Conservation (phyloP, 179 eudicot species). For the Monotropa hypopitys region DNA sequence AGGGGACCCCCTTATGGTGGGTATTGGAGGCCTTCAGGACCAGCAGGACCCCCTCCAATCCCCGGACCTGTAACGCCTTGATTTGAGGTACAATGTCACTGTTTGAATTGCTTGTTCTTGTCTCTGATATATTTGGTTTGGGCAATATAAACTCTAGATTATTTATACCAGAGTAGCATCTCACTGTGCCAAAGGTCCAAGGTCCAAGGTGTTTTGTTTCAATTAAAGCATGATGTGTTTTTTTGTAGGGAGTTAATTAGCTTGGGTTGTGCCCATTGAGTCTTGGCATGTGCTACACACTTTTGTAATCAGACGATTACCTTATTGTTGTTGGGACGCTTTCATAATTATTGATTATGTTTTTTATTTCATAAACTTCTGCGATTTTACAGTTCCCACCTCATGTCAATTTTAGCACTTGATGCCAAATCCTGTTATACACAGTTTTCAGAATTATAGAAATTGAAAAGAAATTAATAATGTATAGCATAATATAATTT, state of each 20-base stretch:
- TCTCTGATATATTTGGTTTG: neutral
- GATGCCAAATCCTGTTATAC: no score
- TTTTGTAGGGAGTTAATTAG: neutral
- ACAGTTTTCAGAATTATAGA: no score
- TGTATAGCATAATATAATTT: no score
- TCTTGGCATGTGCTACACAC: no score
- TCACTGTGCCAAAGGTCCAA: neutral
- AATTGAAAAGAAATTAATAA: no score
- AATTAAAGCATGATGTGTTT: neutral
- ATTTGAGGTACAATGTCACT: constrained; percentile 2
- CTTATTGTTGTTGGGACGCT: no score
- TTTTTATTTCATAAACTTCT: no score
- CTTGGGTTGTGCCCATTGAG: no score
- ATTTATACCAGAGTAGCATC: neutral
- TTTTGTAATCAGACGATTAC: no score
- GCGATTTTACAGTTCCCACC: no score
- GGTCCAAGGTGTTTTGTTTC: neutral
- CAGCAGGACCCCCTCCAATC: neutral
- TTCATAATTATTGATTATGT: no score
- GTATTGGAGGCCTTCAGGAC: constrained; percentile 17
- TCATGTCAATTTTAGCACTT: no score
- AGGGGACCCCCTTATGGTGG: constrained; percentile 20
- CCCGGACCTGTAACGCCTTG: constrained; percentile 2
- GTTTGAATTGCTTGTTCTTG: neutral
- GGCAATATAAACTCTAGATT: neutral